Base-by-base conservation (phyloP, 257 asterid species). In the Petunia secreta region DNA sequence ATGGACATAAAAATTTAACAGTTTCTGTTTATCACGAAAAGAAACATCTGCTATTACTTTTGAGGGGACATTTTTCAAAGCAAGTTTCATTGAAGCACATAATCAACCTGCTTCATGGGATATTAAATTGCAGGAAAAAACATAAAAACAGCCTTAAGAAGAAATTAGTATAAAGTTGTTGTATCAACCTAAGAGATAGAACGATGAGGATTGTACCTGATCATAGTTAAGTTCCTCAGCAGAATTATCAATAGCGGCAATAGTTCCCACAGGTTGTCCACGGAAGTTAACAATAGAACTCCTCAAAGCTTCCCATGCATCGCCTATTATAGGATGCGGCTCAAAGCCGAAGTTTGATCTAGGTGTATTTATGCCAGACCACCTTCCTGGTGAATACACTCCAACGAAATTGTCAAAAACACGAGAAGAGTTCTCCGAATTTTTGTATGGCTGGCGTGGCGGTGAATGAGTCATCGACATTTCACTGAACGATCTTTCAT, bases 271-370 rank as follows among this genome's bases (percentile, higher is more conserved):
- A 0, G 98, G 98, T 73, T 89, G 96, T 36, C 89, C 94, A 0
- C 94, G 93, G 81, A 91, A 94, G 81, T 89, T 88, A 79, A 94
- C 98, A 7, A 88, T 80, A 0, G 98, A 93, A 2, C 90, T 88
- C 80, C 92, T 92, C 93, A 94, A 88, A 60, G 98, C 86, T 37
- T 82, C 92, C 98, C 98, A 93, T 2, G 98, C 98, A 84, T 94
- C 98, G 0, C 94, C 86, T 71, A 94, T 90, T 2, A 91, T 78
- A 14, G 97, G 97, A 54, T 94, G 98, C 0, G 92, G 79, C 88
- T 94, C 97, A 64, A 89, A 90, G 68, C 91, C 83, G 64, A 53
- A 77, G 76, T 78, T 82, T 9, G 98, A 94, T 54, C 97, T 88
- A 5, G 98, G 98, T 2, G 96, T 90, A 87, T 93, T 85, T 34